Conservation (phyloP, 768 basidiomycete genomes). For the Sutorius australiensis region DNA sequence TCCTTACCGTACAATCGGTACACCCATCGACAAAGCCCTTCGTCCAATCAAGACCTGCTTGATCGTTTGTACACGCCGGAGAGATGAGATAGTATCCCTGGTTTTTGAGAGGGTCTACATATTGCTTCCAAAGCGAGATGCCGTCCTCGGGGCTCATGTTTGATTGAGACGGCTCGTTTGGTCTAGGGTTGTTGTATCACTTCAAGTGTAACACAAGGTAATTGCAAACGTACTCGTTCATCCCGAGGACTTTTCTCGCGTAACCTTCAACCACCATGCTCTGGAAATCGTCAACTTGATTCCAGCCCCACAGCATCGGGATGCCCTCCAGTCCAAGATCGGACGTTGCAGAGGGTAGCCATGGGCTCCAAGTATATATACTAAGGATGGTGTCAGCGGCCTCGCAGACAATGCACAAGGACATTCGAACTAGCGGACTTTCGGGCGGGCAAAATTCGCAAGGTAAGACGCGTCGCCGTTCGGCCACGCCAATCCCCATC, state of each 20-base stretch:
- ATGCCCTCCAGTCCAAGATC: constrained; percentile 49
- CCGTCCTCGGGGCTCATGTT: constrained; percentile 54
- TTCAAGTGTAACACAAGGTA: neutral
- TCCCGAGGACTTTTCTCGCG: constrained; percentile 54
- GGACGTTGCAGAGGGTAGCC: constrained; percentile 38
- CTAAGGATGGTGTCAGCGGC: constrained; percentile 19
- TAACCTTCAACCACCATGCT: constrained; percentile 47
- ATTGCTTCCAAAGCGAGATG: constrained; percentile 56
- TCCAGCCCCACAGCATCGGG: constrained; percentile 72
- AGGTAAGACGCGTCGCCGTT: constrained; percentile 50
- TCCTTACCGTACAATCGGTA: constrained; percentile 48
- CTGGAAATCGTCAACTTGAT: constrained; percentile 48
- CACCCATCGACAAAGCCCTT: constrained; percentile 52
- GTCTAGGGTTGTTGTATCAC: constrained; percentile 40
- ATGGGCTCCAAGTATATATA: constrained; percentile 69
- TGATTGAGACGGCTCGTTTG: constrained; percentile 63
- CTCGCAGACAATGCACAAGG: neutral
- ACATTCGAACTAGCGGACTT: constrained; percentile 42
- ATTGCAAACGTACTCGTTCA: constrained; percentile 66
- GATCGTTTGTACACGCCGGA: constrained; percentile 67
- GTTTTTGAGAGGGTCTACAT: constrained; percentile 57
- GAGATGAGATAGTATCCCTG: constrained; percentile 60
- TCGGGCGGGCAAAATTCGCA: constrained; percentile 43
- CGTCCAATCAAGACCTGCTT: constrained; percentile 66
- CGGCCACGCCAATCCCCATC: constrained; percentile 69